These are phyloP conservation scores for Colletotrichum tropicale DNA, from an alignment of 2,329 filamentous ascomycete genomes.

Conservation along the genomic window DNA sequence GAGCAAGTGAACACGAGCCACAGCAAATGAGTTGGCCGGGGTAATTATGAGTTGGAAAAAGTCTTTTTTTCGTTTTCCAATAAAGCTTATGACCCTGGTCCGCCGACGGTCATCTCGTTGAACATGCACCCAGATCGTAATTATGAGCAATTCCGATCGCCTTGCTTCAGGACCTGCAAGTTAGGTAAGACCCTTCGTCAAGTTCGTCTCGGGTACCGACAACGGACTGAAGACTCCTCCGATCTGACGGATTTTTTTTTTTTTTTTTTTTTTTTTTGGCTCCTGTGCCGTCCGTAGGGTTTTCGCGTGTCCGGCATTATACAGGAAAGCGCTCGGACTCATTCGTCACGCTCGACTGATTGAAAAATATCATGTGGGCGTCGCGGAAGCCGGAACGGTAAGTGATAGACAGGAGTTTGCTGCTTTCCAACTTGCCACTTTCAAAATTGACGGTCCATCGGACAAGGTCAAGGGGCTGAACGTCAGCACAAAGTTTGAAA, in stretches of 20 bases:
- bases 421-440: conserved; percentile 10
- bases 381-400: conserved; percentile 17
- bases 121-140: neutral
- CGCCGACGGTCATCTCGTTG: neutral
- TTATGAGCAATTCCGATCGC: neutral
- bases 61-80: neutral
- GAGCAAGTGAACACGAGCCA: conserved; percentile 15
- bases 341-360: neutral
- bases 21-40: conserved; percentile 16
- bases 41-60: conserved; percentile 10
- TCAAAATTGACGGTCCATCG: conserved; percentile 12
- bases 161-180: neutral
- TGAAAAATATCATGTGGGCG: neutral
- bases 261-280: no score
- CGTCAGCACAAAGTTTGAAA: conserved; percentile 3
- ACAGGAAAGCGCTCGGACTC: conserved; percentile 5
- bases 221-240: neutral
- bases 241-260: neutral
- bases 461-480: conserved; percentile 17
- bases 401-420: conserved; percentile 9
- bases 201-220: neutral
- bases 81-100: neutral
- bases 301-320: neutral
- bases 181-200: neutral
- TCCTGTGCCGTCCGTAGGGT: neutral